Evolutionary conservation across 306 rosid genomes (phyloP).

Genomic region (Prunus dulcis): DNA sequence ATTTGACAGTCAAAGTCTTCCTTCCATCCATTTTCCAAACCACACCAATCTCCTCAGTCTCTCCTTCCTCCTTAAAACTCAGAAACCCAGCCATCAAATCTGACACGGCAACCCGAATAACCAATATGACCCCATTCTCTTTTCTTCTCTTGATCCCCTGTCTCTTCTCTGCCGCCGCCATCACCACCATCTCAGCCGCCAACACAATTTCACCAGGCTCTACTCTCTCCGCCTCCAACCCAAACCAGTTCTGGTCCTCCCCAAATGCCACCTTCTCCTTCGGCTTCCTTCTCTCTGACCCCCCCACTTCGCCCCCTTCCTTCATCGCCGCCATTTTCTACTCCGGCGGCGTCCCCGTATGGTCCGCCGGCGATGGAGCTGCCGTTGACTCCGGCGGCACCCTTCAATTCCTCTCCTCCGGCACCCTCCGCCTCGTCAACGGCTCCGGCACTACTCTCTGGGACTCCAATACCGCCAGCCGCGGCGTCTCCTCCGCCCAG

Average conservation of each 20-base stretch:
- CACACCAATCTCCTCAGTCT: no score
- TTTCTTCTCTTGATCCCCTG: not conserved
- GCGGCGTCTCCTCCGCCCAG: slow-evolving; percentile 49
- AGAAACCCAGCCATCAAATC: no score
- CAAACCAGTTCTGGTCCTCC: slow-evolving; percentile 46
- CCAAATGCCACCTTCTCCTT: slow-evolving; percentile 37
- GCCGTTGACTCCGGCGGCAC: slow-evolving; percentile 51
- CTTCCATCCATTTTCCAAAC: no score
- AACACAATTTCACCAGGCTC: slow-evolving; percentile 36
- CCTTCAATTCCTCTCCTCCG: slow-evolving; percentile 45
- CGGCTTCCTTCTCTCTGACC: slow-evolving; percentile 36
- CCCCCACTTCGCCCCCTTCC: slow-evolving; percentile 49
- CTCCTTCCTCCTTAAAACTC: no score
- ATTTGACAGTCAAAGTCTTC: no score
- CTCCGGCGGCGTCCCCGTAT: slow-evolving; percentile 51
- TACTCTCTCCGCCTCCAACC: slow-evolving; percentile 48
- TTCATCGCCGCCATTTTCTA: slow-evolving; percentile 48
- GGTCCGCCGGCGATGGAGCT: slow-evolving; percentile 49
- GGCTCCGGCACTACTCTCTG: slow-evolving; percentile 58
- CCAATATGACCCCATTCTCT: not conserved
- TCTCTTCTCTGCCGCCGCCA: not conserved
- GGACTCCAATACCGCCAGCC: slow-evolving; percentile 52
- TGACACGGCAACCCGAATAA: no score
- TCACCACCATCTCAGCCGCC: not conserved
- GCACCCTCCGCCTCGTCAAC: slow-evolving; percentile 52